Percentiles rank a stretch among this genome's conserved stretches.
Conservation (phyloP, 2,329 filamentous ascomycete species). For the Penicillium expansum region DNA sequence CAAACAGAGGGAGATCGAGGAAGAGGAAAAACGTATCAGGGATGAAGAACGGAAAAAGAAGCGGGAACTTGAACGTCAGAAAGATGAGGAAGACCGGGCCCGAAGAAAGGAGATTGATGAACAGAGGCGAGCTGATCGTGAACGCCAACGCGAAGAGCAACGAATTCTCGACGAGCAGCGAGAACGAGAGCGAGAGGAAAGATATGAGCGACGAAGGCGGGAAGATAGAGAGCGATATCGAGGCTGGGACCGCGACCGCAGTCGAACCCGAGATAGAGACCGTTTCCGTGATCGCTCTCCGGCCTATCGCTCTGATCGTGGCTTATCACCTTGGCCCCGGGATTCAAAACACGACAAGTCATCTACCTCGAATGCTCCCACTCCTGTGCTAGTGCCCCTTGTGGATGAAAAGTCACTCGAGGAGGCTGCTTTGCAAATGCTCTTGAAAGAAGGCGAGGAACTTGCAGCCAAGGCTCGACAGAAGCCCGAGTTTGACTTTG, state of each 20-base stretch:
- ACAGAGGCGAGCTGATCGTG: slow-evolving; percentile 49
- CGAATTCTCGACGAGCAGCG: slow-evolving; percentile 53
- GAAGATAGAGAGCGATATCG: slow-evolving; percentile 48
- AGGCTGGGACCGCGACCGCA: slow-evolving; percentile 39
- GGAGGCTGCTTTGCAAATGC: slow-evolving; percentile 53
- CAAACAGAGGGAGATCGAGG: slow-evolving; percentile 52
- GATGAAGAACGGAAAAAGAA: slow-evolving; percentile 45
- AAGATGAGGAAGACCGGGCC: slow-evolving; percentile 47
- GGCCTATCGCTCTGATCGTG: slow-evolving; percentile 35
- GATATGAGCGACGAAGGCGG: slow-evolving; percentile 44
- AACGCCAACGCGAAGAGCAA: slow-evolving; percentile 53
- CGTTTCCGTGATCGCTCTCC: slow-evolving; percentile 34
- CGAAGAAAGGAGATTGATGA: slow-evolving; percentile 52
- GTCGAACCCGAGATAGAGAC: slow-evolving; percentile 35
- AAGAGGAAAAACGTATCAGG: slow-evolving; percentile 41
- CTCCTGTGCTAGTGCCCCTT: slow-evolving; percentile 28
- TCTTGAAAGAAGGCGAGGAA: slow-evolving; percentile 55
- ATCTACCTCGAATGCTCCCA: slow-evolving; percentile 34
- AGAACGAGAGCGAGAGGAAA: slow-evolving; percentile 50
- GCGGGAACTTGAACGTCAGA: slow-evolving; percentile 44
- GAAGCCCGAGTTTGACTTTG: slow-evolving; percentile 53
- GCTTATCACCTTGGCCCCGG: slow-evolving; percentile 28
- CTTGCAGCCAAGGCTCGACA: slow-evolving; percentile 52
- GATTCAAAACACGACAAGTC: slow-evolving; percentile 35
- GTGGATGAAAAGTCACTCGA: slow-evolving; percentile 57